Base-by-base conservation (phyloP, 345 rosid genomes). In the Citrus glauca region DNA sequence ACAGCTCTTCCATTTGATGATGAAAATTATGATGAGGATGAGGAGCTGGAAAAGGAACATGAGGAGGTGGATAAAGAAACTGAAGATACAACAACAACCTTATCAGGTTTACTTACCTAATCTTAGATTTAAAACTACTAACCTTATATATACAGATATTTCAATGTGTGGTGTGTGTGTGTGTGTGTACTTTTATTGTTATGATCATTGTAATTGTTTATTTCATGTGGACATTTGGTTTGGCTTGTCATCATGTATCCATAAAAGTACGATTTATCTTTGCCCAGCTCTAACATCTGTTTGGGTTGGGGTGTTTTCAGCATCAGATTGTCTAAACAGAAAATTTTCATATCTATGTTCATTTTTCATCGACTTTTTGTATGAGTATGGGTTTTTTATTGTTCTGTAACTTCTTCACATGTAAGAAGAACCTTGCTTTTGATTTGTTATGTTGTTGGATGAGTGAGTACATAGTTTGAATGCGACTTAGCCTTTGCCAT, bases 1-100 rank as follows among this genome's bases (percentile, higher is more conserved):
- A 80, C 79, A 72, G 65, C 84, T 81, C 86, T 93, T 77, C 87
- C 88, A 27, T 92, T 90, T 81, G 99, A 90, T 56, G 93, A 96
- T 86, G 99, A 96, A 76, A 88, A 96, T 79, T 96, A 96, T 80
- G 99, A 96, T 37, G 99, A 96, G 82, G 97, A 91, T 45, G 98
- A 88, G 89, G 93, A 90, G 85, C 82, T 78, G 76, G 93, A 88
- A 76, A 87, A 88, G 81, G 90, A 87, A 55, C 80, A 71, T 45
- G 84, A 78, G 25, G 81, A 75, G 74, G 79, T 82, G 76, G 91
- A 90, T 79, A 84, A 81, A 75, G 79, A 86, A 61, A 53, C 57
- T 69, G 89, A 83, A 83, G 80, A 81, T 75, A 85, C 84, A 73
- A 68, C 79, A 69, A 57, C 19, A 45, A 67, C 76, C 42, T 82